These are phyloP conservation scores for Leishmania amazonensis DNA, from an alignment of 208 protist species.

Conservation along the genomic window DNA sequence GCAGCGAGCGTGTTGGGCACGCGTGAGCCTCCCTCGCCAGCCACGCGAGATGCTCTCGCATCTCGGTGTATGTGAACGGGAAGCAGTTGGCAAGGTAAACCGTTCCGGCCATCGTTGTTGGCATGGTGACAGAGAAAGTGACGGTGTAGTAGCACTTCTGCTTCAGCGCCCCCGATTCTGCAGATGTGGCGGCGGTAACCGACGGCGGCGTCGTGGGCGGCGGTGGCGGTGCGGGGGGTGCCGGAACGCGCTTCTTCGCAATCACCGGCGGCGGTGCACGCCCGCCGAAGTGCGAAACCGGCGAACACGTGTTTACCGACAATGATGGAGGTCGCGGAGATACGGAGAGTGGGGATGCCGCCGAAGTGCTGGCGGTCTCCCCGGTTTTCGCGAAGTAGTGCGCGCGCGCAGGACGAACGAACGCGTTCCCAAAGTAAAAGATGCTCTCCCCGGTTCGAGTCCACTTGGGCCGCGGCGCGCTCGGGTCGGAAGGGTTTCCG, in stretches of 20 bases:
- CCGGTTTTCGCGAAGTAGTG: slow-evolving; percentile 28
- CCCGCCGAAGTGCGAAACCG: slow-evolving; percentile 6
- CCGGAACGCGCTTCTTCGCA: slow-evolving; percentile 17
- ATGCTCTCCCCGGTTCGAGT: slow-evolving; percentile 68
- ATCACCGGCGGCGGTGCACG: slow-evolving; percentile 19
- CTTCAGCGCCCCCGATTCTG: slow-evolving; percentile 8
- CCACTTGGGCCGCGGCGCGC: slow-evolving; percentile 37
- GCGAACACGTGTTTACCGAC: not conserved
- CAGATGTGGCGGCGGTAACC: not conserved
- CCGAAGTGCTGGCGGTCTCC: slow-evolving; percentile 4
- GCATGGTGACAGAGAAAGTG: slow-evolving; percentile 90
- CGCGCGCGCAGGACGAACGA: slow-evolving; percentile 52
- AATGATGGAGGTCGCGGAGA: not conserved
- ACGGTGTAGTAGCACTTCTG: slow-evolving; percentile 90
- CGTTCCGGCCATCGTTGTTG: slow-evolving; percentile 55
- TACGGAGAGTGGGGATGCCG: not conserved
- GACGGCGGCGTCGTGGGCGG: not conserved
- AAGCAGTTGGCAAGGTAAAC: slow-evolving; percentile 96
- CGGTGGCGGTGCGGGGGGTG: not conserved
- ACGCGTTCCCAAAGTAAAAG: slow-evolving; percentile 85
- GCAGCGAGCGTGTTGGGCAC: slow-evolving; percentile 1
- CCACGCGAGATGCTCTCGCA: slow-evolving; percentile 60
- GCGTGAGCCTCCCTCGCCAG: slow-evolving; percentile 25
- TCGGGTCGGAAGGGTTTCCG: not conserved
- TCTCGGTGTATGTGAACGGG: slow-evolving; percentile 96